Evolutionary conservation across 176 grass and related monocot genomes (phyloP).

Genomic region (Bothriochloa decipiens): DNA sequence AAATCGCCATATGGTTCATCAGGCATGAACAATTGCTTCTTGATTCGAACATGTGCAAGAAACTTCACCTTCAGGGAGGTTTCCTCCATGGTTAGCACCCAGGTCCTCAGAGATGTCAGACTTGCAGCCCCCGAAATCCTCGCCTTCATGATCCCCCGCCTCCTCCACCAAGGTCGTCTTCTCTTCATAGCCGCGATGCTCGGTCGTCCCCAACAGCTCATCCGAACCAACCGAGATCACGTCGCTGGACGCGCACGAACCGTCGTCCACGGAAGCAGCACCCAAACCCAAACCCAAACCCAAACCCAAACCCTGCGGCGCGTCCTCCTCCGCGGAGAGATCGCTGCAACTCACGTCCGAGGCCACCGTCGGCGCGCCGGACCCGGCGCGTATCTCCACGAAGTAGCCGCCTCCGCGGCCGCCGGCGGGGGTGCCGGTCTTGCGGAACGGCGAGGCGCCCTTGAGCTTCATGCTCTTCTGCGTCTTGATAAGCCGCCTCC

Average conservation of each 20-base stretch:
- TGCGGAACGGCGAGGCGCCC: slow-evolving; percentile 67
- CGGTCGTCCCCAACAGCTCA: not conserved
- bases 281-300: slow-evolving; percentile 32
- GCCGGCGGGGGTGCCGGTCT: not conserved
- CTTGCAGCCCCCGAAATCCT: slow-evolving; percentile 37
- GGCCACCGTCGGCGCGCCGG: not conserved
- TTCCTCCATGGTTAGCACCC: slow-evolving; percentile 6
- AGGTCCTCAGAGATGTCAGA: slow-evolving; percentile 47
- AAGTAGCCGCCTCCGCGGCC: slow-evolving; percentile 47
- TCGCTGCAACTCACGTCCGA: slow-evolving; percentile 48
- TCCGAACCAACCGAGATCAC: slow-evolving; percentile 40
- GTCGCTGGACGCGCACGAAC: slow-evolving; percentile 60
- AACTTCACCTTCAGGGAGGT: slow-evolving; percentile 34
- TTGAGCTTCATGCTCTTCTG: slow-evolving; percentile 81
- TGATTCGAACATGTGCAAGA: slow-evolving; percentile 17
- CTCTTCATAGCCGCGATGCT: not conserved
- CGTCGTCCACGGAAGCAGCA: slow-evolving; percentile 43
- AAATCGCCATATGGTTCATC: not conserved
- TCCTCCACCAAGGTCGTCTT: not conserved
- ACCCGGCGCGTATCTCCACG: slow-evolving; percentile 51
- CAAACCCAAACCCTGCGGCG: slow-evolving; percentile 5
- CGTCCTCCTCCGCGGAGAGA: slow-evolving; percentile 41
- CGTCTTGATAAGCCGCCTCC: slow-evolving; percentile 73
- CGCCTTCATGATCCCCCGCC: slow-evolving; percentile 23
- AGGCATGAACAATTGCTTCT: not conserved